Base-by-base conservation (phyloP, 345 rosid species). In the Lepidium didymum region DNA sequence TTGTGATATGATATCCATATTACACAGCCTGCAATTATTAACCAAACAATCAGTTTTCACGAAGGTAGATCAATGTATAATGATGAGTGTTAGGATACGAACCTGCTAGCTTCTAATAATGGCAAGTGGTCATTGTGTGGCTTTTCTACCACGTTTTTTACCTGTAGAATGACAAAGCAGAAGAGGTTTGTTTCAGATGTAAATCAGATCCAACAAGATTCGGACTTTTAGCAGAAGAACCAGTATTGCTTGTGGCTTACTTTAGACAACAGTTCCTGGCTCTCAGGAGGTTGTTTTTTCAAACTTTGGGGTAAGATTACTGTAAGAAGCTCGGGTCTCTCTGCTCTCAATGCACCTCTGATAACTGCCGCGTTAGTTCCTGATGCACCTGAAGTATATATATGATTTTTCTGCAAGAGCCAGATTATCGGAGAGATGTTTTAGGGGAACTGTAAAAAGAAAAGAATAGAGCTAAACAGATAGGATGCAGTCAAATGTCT, bases 301-400 rank as follows among this genome's bases (percentile, higher is more conserved):
- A 93, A 78, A 71, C 96, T 88, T 57, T 93, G 98, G 8, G 98
- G 97, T 78, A 90, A 82, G 42, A 90, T 93, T 15, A 90, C 97
- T 0, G 98, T 90, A 55, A 93, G 91, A 60, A 90, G 84, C 76
- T 90, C 97, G 4, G 96, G 99, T 69, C 79, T 88, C 80, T 94
- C 99, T 10, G 96, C 99, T 78, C 99, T 86, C 64, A 90, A 62
- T 58, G 99, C 99, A 76, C 99, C 99, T 82, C 99, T 84, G 65
- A 94, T 94, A 66, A 94, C 99, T 19, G 97, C 99, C 23, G 98
- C 96, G 76, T 92, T 92, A 52, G 98, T 92, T 59, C 96, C 96
- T 1, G 99, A 94, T 70, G 99, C 97, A 70, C 99, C 99, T 35
- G 97, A 94, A 31, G 99, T 94, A 61, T 81, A 94, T 60, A 94